phyloP scores from a whole-genome alignment of 768 basidiomycete genomes.

The Panaeolus papilionaceus region DNA sequence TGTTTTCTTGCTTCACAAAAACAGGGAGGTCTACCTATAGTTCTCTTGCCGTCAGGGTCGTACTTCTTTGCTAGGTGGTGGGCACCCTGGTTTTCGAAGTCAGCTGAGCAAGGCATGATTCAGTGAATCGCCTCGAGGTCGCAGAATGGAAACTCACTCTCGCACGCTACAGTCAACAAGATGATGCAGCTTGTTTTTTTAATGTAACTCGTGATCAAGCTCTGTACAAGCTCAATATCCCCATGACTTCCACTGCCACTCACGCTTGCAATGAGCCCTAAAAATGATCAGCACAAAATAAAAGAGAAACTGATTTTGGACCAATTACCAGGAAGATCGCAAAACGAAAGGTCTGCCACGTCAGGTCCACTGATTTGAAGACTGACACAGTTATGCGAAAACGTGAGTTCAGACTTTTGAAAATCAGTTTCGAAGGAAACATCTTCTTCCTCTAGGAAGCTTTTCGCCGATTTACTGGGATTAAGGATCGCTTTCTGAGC shows the following conservation, averaged over 20 bases:
- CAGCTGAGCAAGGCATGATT: constrained; percentile 49
- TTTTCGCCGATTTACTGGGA: constrained; percentile 41
- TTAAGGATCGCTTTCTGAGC: constrained; percentile 74
- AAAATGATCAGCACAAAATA: not conserved
- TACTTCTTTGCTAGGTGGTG: constrained; percentile 63
- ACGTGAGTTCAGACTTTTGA: constrained; percentile 36
- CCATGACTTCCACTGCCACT: constrained; percentile 50
- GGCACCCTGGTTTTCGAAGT: constrained; percentile 82
- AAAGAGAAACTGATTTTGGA: not conserved
- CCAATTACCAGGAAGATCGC: constrained; percentile 60
- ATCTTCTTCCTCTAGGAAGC: constrained; percentile 46
- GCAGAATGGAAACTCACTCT: constrained; percentile 48
- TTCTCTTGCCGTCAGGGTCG: constrained; percentile 69
- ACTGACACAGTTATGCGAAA: constrained; percentile 63
- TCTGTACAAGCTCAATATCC: constrained; percentile 69
- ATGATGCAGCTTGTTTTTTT: constrained; percentile 65
- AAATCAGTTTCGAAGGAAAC: constrained; percentile 26
- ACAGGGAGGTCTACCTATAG: constrained; percentile 56
- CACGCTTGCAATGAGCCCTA: constrained; percentile 66
- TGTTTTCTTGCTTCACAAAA: too few relatives aligned
- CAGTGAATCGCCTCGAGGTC: not conserved
- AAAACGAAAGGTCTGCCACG: constrained; percentile 69
- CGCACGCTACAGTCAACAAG: constrained; percentile 67
- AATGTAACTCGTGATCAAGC: constrained; percentile 65
- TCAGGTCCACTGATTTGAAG: constrained; percentile 64